Base-by-base conservation (phyloP, 768 basidiomycete species). In the Chalciporus sphaerocephalus region DNA sequence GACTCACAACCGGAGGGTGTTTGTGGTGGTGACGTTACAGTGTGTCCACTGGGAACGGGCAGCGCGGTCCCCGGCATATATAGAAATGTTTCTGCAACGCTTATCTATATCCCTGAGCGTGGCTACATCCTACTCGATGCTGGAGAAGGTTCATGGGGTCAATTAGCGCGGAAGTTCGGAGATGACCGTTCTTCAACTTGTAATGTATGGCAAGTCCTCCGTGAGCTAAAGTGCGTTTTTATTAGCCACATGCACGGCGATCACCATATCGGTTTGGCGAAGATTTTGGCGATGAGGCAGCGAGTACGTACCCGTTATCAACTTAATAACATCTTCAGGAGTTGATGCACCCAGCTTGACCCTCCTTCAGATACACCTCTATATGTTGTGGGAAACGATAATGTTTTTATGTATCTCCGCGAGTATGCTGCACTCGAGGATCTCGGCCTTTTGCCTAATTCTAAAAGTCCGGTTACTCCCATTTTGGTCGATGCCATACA, bases 101-200 rank as follows among this genome's bases (percentile, higher is more conserved):
- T 94, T 5, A 68, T 98, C 6, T 74, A 75, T 38, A 81, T 94
- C 27, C 92, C 94, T 0, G 66, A 69, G 1, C 72, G 73, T 44
- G 89, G 90, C 1, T 81, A 78, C 49, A 67, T 96, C 25, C 68
- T 97, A n/a, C 74, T 97, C 2, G 95, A 98, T 52, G 78, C 77
- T 0, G 95, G 95, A 0, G 95, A 98, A 68, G 93, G 92, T 0
- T 92, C 93, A 0, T 87, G 85, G 75, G 93, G 93, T 2, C 95
- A 97, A 58, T 74, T 97, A 4, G 73, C 74, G 3, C 76, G 95
- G 4, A 77, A 83, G 38, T 94, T 84, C 58, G 92, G 92, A 2
- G 58, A 69, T 15, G 72, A 75, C 27, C 57, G 54, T 4, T 49
- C 56, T 1, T 56, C 57, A 4, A 47, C 64, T 1, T 51, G 58